phyloP scores from a whole-genome alignment of 148 eudicot genomes.

The Diospyros lotus region DNA sequence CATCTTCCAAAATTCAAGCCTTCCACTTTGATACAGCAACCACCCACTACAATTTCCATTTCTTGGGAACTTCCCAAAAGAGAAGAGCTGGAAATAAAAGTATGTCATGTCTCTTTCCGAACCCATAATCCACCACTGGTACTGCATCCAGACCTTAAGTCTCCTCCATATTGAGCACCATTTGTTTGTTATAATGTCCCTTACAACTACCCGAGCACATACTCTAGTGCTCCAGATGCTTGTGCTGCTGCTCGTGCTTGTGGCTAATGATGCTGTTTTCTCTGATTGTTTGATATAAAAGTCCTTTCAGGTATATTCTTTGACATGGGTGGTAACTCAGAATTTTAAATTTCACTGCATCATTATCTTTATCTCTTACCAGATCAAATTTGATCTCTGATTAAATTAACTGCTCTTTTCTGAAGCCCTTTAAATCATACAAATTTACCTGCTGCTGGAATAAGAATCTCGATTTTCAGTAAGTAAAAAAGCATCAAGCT shows the following conservation, averaged over 20 bases:
- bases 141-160: background rate
- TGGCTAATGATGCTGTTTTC: slow-evolving; percentile 9
- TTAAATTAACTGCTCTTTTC: background rate
- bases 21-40: slow-evolving; percentile 4
- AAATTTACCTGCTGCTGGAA: too few relatives aligned
- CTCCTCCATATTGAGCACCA: background rate
- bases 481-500: too few relatives aligned
- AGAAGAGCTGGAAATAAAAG: background rate
- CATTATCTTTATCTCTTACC: background rate
- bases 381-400: background rate
- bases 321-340: background rate
- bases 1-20: slow-evolving; percentile 12
- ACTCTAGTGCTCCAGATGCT: background rate
- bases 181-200: background rate
- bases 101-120: slow-evolving; percentile 1
- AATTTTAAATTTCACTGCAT: background rate
- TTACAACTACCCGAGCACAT: background rate
- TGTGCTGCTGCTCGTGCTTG: background rate
- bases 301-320: background rate
- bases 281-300: background rate
- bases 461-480: too few relatives aligned
- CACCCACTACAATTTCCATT: slow-evolving; percentile 3
- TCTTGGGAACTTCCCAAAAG: background rate
- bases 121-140: slow-evolving; percentile 7
- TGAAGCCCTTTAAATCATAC: too few relatives aligned